Evolutionary conservation across 495 filamentous ascomycete genomes (phyloP).

Genomic region (Penicillium verhagenii): DNA sequence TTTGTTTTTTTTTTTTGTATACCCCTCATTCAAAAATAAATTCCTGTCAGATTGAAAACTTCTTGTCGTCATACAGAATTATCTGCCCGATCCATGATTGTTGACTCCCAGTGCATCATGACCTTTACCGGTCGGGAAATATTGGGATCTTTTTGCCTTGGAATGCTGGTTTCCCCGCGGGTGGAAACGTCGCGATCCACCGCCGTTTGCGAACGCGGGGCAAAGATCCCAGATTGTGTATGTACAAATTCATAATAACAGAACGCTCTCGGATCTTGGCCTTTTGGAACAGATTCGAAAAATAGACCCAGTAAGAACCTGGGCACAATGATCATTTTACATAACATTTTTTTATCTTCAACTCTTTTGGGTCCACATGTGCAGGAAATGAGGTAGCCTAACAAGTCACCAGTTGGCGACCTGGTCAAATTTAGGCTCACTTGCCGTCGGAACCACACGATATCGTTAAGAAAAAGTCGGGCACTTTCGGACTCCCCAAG

Average conservation of each 20-base stretch:
- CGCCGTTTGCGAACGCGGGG: slow-evolving; percentile 6
- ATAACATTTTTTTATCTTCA: no score
- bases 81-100: not conserved
- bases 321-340: no score
- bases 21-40: no score
- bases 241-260: not conserved
- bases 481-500: slow-evolving; percentile 25
- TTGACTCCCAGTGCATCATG: no score
- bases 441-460: not conserved
- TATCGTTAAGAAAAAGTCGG: slow-evolving; percentile 15
- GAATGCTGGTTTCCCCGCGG: not conserved
- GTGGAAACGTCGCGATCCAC: not conserved
- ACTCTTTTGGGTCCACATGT: not conserved
- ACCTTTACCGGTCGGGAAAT: not conserved
- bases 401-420: no score
- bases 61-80: not conserved
- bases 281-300: not conserved
- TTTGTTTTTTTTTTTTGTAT: no score
- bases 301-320: no score
- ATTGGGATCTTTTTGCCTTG: not conserved
- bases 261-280: not conserved
- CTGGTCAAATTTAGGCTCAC: not conserved
- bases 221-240: not conserved
- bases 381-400: no score
- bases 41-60: not conserved